Base-by-base conservation (phyloP, 768 basidiomycete species). In the Boletus pseudopeckii region DNA sequence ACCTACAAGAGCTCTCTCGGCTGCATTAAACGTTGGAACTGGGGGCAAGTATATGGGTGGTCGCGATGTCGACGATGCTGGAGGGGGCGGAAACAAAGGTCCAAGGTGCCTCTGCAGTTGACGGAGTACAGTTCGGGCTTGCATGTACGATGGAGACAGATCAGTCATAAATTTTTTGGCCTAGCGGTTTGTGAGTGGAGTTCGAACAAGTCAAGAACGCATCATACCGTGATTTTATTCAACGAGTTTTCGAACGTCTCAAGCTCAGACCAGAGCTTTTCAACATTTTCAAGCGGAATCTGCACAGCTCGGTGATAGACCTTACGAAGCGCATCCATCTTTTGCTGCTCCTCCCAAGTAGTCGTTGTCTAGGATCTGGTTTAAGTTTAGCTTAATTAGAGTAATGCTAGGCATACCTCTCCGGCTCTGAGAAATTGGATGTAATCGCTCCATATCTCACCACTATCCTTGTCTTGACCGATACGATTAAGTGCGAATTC, bases 151-250 rank as follows among this genome's bases (percentile, higher is more conserved):
- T 7, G 93, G 90, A 2, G 90, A 90, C n/a, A 92, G 80, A 71
- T 98, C 95, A 51, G 83, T 78, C 75, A 98, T 85, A 72, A 98
- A 95, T 66, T 98, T 97, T 71, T 98, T 98, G 14, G 96, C 94
- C 86, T 87, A 58, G 1, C 20, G 4, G 6, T 15, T 34, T 5
- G 33, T 73, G 22, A 69, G 58, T 38, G 26, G 24, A 48, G 26
- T 26, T 28, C 18, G 5, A 39, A 32, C 9, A 9, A 26, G 14
- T 17, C 7, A 20, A 33, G 48, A 54, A 17, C 11, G 15, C 14
- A 47, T 63, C 81, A 53, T 39, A 82, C 85, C 33, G 94, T 96
- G 56, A 92, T 88, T 69, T 86, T 86, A 73, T 96, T 98, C 59
- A 97, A 74, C 46, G 78, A 79, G 50, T 82, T 92, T 70, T 99